Evolutionary conservation across 371 early-diverging fungal species (phyloP).

Genomic region (Mortierella sp.): DNA sequence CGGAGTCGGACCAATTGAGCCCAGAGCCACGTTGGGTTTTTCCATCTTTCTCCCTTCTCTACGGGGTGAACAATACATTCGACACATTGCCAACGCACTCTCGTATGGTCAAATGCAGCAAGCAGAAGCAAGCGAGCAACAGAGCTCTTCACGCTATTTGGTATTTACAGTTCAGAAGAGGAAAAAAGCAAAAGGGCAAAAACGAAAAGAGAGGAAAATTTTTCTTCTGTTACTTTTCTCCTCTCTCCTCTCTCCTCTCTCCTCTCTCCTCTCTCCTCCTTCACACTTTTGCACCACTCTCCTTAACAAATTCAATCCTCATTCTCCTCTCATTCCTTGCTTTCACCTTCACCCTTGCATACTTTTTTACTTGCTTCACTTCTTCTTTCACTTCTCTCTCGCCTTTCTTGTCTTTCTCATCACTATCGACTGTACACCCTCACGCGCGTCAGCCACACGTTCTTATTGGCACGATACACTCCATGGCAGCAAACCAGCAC

Average conservation of each 20-base stretch:
- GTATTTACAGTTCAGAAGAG: too few relatives aligned
- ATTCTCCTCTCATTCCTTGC: not conserved
- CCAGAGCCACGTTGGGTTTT: slow-evolving; percentile 1
- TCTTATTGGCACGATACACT: not conserved
- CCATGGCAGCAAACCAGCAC: slow-evolving; percentile 28
- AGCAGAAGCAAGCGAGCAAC: too few relatives aligned
- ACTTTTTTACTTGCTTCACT: not conserved
- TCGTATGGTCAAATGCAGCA: too few relatives aligned
- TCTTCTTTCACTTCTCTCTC: not conserved
- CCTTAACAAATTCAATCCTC: too few relatives aligned
- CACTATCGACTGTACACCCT: not conserved
- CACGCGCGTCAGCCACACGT: not conserved
- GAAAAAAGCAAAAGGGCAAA: not conserved
- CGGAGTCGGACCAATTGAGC: slow-evolving; percentile 5
- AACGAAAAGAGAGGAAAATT: not conserved
- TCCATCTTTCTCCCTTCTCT: not conserved
- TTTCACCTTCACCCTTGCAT: not conserved
- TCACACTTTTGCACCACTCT: too few relatives aligned
- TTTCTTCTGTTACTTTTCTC: not conserved
- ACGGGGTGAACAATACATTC: not conserved
- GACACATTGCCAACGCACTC: too few relatives aligned
- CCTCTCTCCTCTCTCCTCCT: not conserved
- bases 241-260: too few relatives aligned
- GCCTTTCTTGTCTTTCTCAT: not conserved
- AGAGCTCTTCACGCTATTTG: too few relatives aligned